phyloP scores from a whole-genome alignment of 75 land plant genomes.

The Isoetes taiwanensis region DNA sequence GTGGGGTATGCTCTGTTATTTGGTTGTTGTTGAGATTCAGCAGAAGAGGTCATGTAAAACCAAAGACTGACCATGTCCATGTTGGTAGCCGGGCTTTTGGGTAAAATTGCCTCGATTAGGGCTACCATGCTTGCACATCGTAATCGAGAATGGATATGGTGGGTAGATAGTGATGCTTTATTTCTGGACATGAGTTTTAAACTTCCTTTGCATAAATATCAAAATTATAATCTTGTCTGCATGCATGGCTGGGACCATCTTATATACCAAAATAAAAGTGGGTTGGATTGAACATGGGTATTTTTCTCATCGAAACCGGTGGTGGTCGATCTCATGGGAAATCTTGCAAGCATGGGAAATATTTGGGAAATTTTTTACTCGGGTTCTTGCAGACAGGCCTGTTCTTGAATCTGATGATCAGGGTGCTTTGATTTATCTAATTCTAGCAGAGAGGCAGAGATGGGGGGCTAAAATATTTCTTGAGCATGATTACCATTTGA shows the following conservation, averaged over 20 bases:
- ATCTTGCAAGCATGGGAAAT: conserved; percentile 14
- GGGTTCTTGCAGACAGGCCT: conserved; percentile 8
- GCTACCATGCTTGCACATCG: conserved; percentile 84
- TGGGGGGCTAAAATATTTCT: conserved; percentile 13
- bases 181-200: conserved; percentile 84
- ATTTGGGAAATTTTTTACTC: neutral
- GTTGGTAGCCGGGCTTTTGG: conserved; percentile 64
- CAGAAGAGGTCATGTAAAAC: too few species aligned
- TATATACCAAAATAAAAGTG: conserved; percentile 53
- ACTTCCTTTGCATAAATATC: conserved; percentile 49
- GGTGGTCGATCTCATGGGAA: conserved; percentile 23
- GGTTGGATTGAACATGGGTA: conserved; percentile 72
- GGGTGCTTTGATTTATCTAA: conserved; percentile 9
- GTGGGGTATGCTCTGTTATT: too few species aligned
- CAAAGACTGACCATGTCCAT: too few species aligned
- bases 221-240: conserved; percentile 41
- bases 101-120: conserved; percentile 55
- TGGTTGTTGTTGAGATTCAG: too few species aligned
- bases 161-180: conserved; percentile 89
- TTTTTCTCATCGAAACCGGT: conserved; percentile 13
- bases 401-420: conserved; percentile 28
- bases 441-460: neutral
- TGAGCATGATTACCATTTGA: conserved; percentile 11
- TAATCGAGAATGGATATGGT: conserved; percentile 88
- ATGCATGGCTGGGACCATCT: conserved; percentile 60